Conservation (phyloP, 179 eudicot genomes). For the Silene coronaria region DNA sequence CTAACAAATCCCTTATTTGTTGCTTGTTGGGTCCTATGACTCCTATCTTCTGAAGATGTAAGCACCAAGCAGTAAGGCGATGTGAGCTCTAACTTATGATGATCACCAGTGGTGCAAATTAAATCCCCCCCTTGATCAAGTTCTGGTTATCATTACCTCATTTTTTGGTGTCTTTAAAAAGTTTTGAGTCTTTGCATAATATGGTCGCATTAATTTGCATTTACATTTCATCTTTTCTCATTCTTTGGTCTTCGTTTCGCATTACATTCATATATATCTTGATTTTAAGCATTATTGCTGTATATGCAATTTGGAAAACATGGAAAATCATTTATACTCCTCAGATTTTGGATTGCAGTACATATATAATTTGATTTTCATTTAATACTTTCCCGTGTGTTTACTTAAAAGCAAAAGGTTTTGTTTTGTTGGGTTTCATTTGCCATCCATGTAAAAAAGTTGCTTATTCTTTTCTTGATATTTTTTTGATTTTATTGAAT, state of each 20-base stretch:
- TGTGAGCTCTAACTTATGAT: constrained; percentile 19
- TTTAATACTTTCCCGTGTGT: neutral
- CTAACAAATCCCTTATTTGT: too few relatives aligned
- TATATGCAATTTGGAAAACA: neutral
- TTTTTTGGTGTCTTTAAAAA: constrained; percentile 16
- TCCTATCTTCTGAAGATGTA: neutral
- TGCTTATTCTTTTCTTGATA: too few relatives aligned
- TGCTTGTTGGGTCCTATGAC: neutral
- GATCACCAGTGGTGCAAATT: constrained; percentile 17
- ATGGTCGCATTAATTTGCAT: constrained; percentile 18
- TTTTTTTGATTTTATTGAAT: neutral
- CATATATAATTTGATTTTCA: neutral
- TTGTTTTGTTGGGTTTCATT: neutral
- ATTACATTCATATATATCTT: constrained; percentile 17
- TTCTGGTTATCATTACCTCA: neutral
- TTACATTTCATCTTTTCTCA: constrained; percentile 29
- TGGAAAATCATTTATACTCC: neutral
- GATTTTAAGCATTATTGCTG: constrained; percentile 20
- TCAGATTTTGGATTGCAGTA: neutral
- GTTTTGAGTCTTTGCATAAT: constrained; percentile 32
- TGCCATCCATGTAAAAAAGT: neutral
- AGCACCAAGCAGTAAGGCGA: constrained; percentile 11
- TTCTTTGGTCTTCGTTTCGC: constrained; percentile 21
- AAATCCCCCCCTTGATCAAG: constrained; percentile 14
- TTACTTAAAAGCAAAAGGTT: neutral